phyloP scores from a whole-genome alignment of 148 eudicot species.

The Rhododendron kiyosumense region DNA sequence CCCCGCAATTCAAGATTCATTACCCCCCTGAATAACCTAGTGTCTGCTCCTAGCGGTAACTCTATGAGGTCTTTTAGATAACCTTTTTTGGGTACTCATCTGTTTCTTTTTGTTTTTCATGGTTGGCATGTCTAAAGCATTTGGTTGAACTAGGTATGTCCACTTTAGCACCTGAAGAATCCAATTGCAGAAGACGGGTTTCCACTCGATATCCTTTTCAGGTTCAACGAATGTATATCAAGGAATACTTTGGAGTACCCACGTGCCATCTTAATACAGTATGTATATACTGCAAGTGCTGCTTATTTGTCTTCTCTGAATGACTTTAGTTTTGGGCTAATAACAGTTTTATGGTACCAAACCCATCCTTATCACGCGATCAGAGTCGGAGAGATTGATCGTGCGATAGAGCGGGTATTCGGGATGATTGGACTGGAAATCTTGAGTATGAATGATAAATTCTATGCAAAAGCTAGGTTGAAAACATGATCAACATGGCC shows the following conservation, averaged over 20 bases:
- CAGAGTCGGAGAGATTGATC: no score
- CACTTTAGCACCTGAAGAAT: constrained; percentile 33
- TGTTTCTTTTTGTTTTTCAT: neutral
- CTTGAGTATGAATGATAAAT: no score
- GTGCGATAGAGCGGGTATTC: no score
- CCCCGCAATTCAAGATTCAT: constrained; percentile 69
- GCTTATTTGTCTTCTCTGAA: neutral
- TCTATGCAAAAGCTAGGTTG: no score
- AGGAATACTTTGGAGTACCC: constrained; percentile 56
- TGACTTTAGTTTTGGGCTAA: constrained; percentile 8
- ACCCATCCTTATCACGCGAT: no score
- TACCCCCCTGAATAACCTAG: constrained; percentile 46
- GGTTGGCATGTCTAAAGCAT: neutral
- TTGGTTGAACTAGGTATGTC: constrained; percentile 30
- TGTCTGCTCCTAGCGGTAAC: constrained; percentile 43
- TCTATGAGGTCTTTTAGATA: constrained; percentile 1
- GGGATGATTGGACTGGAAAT: no score
- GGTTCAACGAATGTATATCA: constrained; percentile 45
- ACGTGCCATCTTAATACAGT: constrained; percentile 28
- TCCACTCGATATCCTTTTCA: constrained; percentile 60
- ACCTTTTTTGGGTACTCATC: constrained; percentile 5
- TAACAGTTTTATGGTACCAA: constrained; percentile 1
- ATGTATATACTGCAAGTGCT: constrained; percentile 23
- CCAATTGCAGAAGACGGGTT: constrained; percentile 41
- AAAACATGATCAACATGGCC: no score